A percentile compares a stretch with the other conserved stretches of the same genome.
phyloP scores from a whole-genome alignment of 2,329 filamentous ascomycete species.

The Cladosporium colombiae region DNA sequence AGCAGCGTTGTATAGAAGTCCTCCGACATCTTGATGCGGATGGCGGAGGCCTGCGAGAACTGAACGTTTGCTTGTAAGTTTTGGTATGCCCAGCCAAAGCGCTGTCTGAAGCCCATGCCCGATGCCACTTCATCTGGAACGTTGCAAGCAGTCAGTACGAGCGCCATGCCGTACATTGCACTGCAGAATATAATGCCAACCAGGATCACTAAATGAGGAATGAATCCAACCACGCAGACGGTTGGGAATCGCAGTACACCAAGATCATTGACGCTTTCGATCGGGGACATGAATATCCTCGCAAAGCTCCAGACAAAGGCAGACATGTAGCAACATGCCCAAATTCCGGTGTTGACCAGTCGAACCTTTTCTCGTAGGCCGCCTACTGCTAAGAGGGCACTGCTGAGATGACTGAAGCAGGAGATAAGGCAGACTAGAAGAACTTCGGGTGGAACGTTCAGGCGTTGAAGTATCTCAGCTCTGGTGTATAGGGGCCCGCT shows the following conservation, averaged over 20 bases:
- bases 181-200: slow-evolving; percentile 74
- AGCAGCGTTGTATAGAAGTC: slow-evolving; percentile 94
- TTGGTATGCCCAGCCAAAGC: slow-evolving; percentile 70
- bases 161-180: slow-evolving; percentile 73
- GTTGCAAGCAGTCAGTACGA: slow-evolving; percentile 72
- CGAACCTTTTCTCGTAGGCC: slow-evolving; percentile 77
- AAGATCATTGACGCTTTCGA: slow-evolving; percentile 62
- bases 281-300: slow-evolving; percentile 40
- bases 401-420: slow-evolving; percentile 82
- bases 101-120: slow-evolving; percentile 54
- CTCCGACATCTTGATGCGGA: slow-evolving; percentile 81
- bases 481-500: slow-evolving; percentile 32
- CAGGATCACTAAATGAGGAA: slow-evolving; percentile 88
- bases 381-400: slow-evolving; percentile 77
- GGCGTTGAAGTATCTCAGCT: slow-evolving; percentile 65
- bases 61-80: slow-evolving; percentile 94
- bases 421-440: slow-evolving; percentile 86
- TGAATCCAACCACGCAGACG: slow-evolving; percentile 91
- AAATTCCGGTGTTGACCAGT: slow-evolving; percentile 84
- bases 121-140: slow-evolving; percentile 54
- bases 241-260: slow-evolving; percentile 86
- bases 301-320: slow-evolving; percentile 77
- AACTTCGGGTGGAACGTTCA: slow-evolving; percentile 89
- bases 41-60: slow-evolving; percentile 63
- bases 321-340: slow-evolving; percentile 86